Base-by-base conservation (phyloP, 192 early-diverging fungal genomes). In the Neocallimastix lanati region DNA sequence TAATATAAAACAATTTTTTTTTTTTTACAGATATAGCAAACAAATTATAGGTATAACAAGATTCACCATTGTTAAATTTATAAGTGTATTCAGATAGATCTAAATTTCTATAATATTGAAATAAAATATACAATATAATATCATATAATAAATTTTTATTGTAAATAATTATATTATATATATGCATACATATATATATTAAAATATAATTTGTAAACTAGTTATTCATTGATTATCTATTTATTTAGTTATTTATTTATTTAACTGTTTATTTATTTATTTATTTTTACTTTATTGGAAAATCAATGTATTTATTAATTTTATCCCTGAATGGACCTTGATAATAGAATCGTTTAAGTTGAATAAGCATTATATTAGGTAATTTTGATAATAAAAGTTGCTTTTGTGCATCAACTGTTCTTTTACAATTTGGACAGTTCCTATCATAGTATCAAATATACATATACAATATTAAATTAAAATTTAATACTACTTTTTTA, bases 311-410 rank as follows among this genome's bases (percentile, higher is more conserved):
- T 0, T 93, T 93, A 77, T 96, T 95, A 35, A 99, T 82, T 82
- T 98, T 98, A 83, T 97, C 92, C 50, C 92, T 90, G 83, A 98
- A 98, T 13, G 95, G 96, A 0, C 96, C 96, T 78, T 94, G 86
- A 35, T 88, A 95, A 28, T 92, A 97, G 78, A 98, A 99, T 76
- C 96, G 89, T 84, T 98, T 99, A 81, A 99, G 81, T 79, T 98
- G 95, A 78, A 99, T 89, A 76, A 98, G 82, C n/a, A 99, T 84
- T 29, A 99, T 91, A 76, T 92, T 87, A 0, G 97, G 97, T 29
- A 98, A 83, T 30, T 90, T 86, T 1, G 94, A 91, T 15, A 99
- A 86, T 21, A 90, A 87, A 36, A 97, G 81, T 28, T 84, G 86
- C 82, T 99, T 99, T 28, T 88, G 91, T 12, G 95, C 88, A 15